Percentiles rank a stretch among this genome's conserved stretches.
These are phyloP conservation scores for Cardamine resedifolia DNA, from an alignment of 345 rosid species.

Conservation along the genomic window DNA sequence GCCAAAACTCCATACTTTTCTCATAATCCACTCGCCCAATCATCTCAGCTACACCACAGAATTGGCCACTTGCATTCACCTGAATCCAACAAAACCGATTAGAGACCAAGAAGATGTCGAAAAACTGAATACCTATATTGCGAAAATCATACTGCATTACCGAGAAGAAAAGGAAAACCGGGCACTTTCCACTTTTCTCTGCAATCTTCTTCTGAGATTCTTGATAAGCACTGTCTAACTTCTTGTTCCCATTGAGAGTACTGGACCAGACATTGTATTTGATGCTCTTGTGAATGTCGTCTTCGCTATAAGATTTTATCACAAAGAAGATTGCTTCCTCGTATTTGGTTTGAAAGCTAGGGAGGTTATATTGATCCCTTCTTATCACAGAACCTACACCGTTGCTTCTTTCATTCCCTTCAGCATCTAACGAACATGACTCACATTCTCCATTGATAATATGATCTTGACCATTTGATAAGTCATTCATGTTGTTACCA, in stretches of 20 bases:
- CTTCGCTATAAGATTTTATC: constrained; percentile 71
- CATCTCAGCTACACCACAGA: constrained; percentile 79
- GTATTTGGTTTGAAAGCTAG: constrained; percentile 50
- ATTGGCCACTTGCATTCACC: constrained; percentile 81
- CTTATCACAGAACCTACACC: constrained; percentile 34
- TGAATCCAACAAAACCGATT: constrained; percentile 27
- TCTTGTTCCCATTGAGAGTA: constrained; percentile 65
- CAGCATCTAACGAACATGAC: constrained; percentile 36
- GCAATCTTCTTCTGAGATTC: constrained; percentile 44
- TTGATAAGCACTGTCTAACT: constrained; percentile 54
- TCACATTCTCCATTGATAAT: constrained; percentile 40
- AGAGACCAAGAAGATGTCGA: background rate
- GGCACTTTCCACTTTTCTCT: constrained; percentile 48
- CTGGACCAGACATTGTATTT: constrained; percentile 76
- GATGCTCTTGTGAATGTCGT: constrained; percentile 65
- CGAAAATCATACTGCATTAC: constrained; percentile 32
- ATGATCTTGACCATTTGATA: constrained; percentile 13
- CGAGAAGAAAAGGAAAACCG: constrained; percentile 65
- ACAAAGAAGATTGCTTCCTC: constrained; percentile 58
- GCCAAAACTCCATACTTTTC: constrained; percentile 77
- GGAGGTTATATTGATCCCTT: constrained; percentile 54
- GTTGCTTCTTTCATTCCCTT: constrained; percentile 42
- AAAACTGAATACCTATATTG: background rate
- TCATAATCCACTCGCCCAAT: constrained; percentile 54
- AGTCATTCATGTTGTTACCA: constrained; percentile 27